Percentiles rank a stretch among this genome's conserved stretches.
phyloP scores from a whole-genome alignment of 371 early-diverging fungal genomes.

The Parasitella parasitica region DNA sequence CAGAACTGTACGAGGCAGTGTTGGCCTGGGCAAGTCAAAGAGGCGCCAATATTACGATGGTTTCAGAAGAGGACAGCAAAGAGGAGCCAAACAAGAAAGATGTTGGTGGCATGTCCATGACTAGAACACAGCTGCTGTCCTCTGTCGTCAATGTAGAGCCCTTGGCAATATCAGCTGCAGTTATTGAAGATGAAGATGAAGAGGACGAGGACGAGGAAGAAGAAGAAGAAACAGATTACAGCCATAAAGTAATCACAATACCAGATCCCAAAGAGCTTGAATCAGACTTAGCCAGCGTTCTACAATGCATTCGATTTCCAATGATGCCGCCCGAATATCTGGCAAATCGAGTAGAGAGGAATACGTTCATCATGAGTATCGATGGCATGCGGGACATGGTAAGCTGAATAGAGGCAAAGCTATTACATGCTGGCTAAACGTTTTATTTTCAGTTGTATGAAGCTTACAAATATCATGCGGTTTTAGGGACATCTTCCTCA shows the following conservation, averaged over 20 bases:
- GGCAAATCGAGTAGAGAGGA: conserved; percentile 48
- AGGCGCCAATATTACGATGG: conserved; percentile 8
- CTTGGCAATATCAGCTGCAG: conserved; percentile 4
- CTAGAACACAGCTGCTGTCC: conserved; percentile 6
- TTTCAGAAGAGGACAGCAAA: neutral
- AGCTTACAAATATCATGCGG: conserved; percentile 55
- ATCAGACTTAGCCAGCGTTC: conserved; percentile 21
- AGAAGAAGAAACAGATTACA: neutral
- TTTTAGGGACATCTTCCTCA: conserved; percentile 15
- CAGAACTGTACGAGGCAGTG: conserved; percentile 50
- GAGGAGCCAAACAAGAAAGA: neutral
- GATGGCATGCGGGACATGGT: conserved; percentile 56
- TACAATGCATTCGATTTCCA: conserved; percentile 57
- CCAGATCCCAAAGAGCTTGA: neutral
- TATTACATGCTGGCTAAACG: too few relatives aligned
- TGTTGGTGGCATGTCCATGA: neutral
- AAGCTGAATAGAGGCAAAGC: too few relatives aligned
- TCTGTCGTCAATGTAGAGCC: conserved; percentile 12
- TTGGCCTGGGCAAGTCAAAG: conserved; percentile 48
- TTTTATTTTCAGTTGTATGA: conserved; percentile 43
- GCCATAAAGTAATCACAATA: neutral
- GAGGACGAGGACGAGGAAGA: neutral
- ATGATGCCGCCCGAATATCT: conserved; percentile 53
- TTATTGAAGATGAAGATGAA: conserved; percentile 6
- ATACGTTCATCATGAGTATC: conserved; percentile 48